Evolutionary conservation across 345 rosid genomes (phyloP).

Genomic region (Atalantia buxifolia): DNA sequence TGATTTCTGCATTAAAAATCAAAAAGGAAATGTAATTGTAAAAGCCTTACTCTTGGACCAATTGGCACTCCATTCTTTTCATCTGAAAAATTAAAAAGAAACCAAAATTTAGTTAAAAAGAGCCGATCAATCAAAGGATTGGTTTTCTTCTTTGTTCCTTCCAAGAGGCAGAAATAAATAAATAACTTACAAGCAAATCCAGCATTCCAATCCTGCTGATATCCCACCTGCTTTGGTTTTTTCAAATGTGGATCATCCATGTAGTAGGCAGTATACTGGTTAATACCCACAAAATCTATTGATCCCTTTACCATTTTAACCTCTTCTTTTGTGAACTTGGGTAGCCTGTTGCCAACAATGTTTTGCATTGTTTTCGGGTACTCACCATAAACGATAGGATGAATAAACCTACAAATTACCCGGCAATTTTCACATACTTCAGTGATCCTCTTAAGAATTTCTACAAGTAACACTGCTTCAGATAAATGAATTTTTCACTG

Average conservation of each 20-base stretch:
- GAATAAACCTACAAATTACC: slow-evolving; percentile 61
- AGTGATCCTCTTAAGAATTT: not conserved
- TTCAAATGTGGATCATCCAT: slow-evolving; percentile 51
- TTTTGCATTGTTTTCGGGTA: slow-evolving; percentile 86
- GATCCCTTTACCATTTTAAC: slow-evolving; percentile 89
- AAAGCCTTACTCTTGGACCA: slow-evolving; percentile 63
- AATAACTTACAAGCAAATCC: slow-evolving; percentile 68
- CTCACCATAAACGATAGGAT: slow-evolving; percentile 87
- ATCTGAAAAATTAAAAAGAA: slow-evolving; percentile 38
- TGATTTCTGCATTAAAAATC: not conserved
- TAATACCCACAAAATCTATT: slow-evolving; percentile 83
- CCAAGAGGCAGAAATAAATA: not conserved
- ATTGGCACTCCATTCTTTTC: slow-evolving; percentile 61
- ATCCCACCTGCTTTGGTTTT: slow-evolving; percentile 50
- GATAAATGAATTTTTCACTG: not conserved
- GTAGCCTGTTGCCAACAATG: slow-evolving; percentile 74
- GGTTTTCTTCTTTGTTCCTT: not conserved
- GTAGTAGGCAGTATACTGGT: slow-evolving; percentile 85
- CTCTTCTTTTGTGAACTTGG: slow-evolving; percentile 73
- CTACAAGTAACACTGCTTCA: not conserved
- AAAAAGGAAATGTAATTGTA: not conserved
- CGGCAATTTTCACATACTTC: not conserved
- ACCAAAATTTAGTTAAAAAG: not conserved
- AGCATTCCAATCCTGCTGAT: slow-evolving; percentile 90
- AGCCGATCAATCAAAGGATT: not conserved